phyloP scores from a whole-genome alignment of 202 grass and related monocot genomes.

The Schoenoplectus triqueter region DNA sequence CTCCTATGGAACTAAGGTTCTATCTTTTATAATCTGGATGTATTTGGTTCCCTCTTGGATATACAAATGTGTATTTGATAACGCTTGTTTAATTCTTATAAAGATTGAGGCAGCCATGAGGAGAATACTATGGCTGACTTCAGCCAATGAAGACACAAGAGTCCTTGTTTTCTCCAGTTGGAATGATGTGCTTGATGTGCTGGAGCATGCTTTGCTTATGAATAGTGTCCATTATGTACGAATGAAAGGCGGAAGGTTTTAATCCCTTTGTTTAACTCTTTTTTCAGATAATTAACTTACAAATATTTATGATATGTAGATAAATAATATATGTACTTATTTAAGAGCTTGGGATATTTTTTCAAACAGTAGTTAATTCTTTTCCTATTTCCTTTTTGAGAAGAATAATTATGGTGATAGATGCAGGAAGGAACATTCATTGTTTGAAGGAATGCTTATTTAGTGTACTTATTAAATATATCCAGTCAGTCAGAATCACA shows the following conservation, averaged over 20 bases:
- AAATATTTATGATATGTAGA: neutral
- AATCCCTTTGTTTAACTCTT: slow-evolving; percentile 2
- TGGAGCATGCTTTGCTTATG: slow-evolving; percentile 78
- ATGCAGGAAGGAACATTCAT: neutral
- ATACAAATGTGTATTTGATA: slow-evolving; percentile 13
- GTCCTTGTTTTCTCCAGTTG: slow-evolving; percentile 96
- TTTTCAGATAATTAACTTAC: slow-evolving; percentile 22
- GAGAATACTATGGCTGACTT: slow-evolving; percentile 85
- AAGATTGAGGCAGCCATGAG: slow-evolving; percentile 90
- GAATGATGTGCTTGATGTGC: slow-evolving; percentile 91
- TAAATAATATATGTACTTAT: neutral
- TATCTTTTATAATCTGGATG: slow-evolving; percentile 31
- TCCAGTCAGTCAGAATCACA: neutral
- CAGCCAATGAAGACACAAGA: slow-evolving; percentile 62
- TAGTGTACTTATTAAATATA: slow-evolving; percentile 9
- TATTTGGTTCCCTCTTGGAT: neutral
- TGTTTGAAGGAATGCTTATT: neutral
- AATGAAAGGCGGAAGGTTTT: slow-evolving; percentile 97
- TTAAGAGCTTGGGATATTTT: neutral
- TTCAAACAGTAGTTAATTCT: neutral
- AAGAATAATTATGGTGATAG: neutral
- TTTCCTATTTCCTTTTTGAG: neutral
- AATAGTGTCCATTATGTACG: slow-evolving; percentile 77
- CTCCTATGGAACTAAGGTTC: slow-evolving; percentile 96
- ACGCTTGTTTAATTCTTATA: slow-evolving; percentile 39